These are phyloP conservation scores for Didymosphaeria variabile DNA, from an alignment of 2,329 filamentous ascomycete genomes.

Conservation along the genomic window DNA sequence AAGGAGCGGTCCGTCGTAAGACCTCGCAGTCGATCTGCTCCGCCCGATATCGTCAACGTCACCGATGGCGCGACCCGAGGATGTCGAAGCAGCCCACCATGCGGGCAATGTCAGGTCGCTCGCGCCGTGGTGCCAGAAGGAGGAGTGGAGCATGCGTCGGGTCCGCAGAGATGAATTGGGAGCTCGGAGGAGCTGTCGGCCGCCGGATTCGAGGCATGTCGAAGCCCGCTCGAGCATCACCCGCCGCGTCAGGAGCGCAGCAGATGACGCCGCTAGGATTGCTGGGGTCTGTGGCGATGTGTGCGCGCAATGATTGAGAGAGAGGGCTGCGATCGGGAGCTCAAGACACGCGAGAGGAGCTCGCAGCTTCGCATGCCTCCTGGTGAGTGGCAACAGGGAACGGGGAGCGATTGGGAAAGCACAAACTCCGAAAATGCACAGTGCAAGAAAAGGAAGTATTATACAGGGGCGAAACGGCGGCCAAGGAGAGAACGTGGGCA, in stretches of 20 bases:
- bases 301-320: conserved; percentile 20
- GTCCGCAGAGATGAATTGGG: conserved; percentile 50
- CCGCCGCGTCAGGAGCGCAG: conserved; percentile 33
- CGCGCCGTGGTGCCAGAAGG: conserved; percentile 66
- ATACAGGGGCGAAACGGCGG: conserved; percentile 17
- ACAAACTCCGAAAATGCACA: conserved; percentile 8
- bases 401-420: conserved; percentile 19
- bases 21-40: conserved; percentile 14
- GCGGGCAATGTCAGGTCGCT: conserved; percentile 54
- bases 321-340: background rate
- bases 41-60: conserved; percentile 22
- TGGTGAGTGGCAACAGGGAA: conserved; percentile 5
- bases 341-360: conserved; percentile 20
- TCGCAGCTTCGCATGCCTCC: conserved; percentile 30
- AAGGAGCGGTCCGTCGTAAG: conserved; percentile 40
- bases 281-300: conserved; percentile 23
- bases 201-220: conserved; percentile 66
- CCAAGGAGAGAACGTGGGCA: conserved; percentile 21
- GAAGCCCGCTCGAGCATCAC: conserved; percentile 68
- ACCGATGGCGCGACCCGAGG: conserved; percentile 20
- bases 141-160: conserved; percentile 62
- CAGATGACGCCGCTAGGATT: conserved; percentile 31
- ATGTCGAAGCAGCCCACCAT: conserved; percentile 35
- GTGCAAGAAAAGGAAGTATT: conserved; percentile 12
- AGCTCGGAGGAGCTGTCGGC: conserved; percentile 60